Conservation (phyloP, 2,329 filamentous ascomycete species). For the Nothophoma quercina region DNA sequence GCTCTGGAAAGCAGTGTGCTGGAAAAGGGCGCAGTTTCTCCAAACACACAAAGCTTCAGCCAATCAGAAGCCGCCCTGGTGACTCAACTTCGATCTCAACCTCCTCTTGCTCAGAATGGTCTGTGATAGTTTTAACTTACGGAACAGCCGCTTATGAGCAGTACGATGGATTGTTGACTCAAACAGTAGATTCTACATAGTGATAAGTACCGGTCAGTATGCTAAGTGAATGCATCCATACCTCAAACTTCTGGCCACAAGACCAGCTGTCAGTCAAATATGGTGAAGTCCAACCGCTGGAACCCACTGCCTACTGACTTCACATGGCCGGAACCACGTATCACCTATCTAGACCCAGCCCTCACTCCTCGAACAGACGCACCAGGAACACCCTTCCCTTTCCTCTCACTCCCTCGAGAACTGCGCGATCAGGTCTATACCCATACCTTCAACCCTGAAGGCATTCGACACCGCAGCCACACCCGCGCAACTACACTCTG, state of each 20-base stretch:
- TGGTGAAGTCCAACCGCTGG: constrained; percentile 13
- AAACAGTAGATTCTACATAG: too few relatives aligned
- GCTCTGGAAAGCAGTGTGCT: not conserved
- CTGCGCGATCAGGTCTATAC: constrained; percentile 31
- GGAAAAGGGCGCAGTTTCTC: not conserved
- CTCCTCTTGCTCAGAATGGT: not conserved
- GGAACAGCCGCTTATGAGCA: too few relatives aligned
- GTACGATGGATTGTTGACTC: too few relatives aligned
- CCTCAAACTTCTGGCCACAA: too few relatives aligned
- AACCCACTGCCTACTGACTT: constrained; percentile 24
- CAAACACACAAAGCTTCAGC: not conserved
- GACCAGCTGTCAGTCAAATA: too few relatives aligned
- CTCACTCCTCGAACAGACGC: constrained; percentile 8
- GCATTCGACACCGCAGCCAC: not conserved
- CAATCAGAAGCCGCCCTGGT: constrained; percentile 2
- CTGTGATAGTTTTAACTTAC: too few relatives aligned
- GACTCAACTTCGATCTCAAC: not conserved
- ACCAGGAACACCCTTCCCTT: constrained; percentile 22
- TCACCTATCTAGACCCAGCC: not conserved
- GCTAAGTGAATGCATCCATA: too few relatives aligned
- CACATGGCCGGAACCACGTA: not conserved
- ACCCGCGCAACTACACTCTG: not conserved
- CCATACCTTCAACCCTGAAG: not conserved
- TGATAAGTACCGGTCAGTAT: not conserved
- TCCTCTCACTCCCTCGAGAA: constrained; percentile 29